Evolutionary conservation across 805 yeast species (phyloP).

Genomic region (Pichia paraexigua): DNA sequence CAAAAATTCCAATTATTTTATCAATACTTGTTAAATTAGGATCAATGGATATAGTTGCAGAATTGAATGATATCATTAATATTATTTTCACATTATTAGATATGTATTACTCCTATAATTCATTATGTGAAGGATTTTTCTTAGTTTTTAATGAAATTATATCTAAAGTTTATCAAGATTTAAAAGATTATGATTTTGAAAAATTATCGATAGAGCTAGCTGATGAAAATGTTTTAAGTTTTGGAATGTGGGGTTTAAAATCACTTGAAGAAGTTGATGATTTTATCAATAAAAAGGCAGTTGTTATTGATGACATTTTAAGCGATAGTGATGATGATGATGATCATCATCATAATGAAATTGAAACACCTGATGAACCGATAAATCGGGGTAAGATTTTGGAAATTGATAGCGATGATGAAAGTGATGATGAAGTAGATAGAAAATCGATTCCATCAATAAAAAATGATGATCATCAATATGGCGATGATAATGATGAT

Average conservation of each 20-base stretch:
- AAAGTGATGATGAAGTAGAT: constrained; percentile 30
- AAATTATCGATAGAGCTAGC: constrained; percentile 12
- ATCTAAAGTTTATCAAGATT: constrained; percentile 37
- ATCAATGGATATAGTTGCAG: constrained; percentile 56
- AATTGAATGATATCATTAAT: constrained; percentile 58
- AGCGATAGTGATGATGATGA: constrained; percentile 14
- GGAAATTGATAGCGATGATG: constrained; percentile 28
- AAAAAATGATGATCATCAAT: constrained; percentile 7
- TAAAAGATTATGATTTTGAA: constrained; percentile 24
- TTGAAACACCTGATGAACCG: constrained; percentile 12
- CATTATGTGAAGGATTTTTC: constrained; percentile 66
- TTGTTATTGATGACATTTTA: constrained; percentile 16
- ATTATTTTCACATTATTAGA: constrained; percentile 74
- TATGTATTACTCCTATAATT: constrained; percentile 73
- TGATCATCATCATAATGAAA: no score
- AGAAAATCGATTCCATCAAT: constrained; percentile 22
- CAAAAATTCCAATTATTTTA: constrained; percentile 63
- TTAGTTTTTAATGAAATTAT: constrained; percentile 57
- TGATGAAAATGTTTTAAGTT: constrained; percentile 23
- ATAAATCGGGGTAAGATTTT: constrained; percentile 18
- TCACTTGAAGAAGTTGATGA: constrained; percentile 36
- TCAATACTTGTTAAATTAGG: constrained; percentile 62
- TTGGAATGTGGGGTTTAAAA: constrained; percentile 56
- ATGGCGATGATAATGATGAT: constrained; percentile 1
- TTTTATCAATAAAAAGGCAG: constrained; percentile 33